A percentile compares a stretch with the other conserved stretches of the same genome.
phyloP scores from a whole-genome alignment of 805 yeast species.

The Kluyveromyces lactis region DNA sequence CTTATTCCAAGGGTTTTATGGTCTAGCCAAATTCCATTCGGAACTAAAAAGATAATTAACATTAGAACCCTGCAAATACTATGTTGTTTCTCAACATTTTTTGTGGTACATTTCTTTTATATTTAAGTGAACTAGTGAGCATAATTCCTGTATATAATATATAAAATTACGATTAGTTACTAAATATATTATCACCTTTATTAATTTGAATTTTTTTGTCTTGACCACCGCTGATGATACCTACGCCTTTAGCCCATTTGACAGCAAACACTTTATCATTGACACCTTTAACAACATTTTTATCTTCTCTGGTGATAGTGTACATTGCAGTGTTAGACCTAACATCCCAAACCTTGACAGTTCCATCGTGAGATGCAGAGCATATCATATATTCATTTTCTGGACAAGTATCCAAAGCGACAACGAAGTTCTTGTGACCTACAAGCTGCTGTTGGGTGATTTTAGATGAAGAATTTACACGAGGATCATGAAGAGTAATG shows the following conservation, averaged over 20 bases:
- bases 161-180: conserved; percentile 8
- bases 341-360: conserved; percentile 91
- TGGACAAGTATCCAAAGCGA: conserved; percentile 65
- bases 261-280: conserved; percentile 75
- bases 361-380: conserved; percentile 95
- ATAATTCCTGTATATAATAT: background rate
- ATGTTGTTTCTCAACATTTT: too few species aligned
- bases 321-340: conserved; percentile 77
- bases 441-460: conserved; percentile 64
- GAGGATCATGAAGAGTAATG: conserved; percentile 87
- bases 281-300: conserved; percentile 33
- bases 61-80: too few species aligned
- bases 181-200: conserved; percentile 32
- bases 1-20: conserved; percentile 74
- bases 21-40: conserved; percentile 39
- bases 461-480: conserved; percentile 49
- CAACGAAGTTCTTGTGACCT: conserved; percentile 92
- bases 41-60: conserved; percentile 5
- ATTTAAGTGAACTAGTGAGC: too few species aligned
- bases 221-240: conserved; percentile 88
- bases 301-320: conserved; percentile 68
- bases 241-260: conserved; percentile 70
- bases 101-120: too few species aligned
- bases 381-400: conserved; percentile 73
- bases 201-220: conserved; percentile 90